Percentiles rank a stretch among this genome's conserved stretches.
These are phyloP conservation scores for Fusarium nodosum DNA, from an alignment of 2,329 filamentous ascomycete species.

Conservation along the genomic window DNA sequence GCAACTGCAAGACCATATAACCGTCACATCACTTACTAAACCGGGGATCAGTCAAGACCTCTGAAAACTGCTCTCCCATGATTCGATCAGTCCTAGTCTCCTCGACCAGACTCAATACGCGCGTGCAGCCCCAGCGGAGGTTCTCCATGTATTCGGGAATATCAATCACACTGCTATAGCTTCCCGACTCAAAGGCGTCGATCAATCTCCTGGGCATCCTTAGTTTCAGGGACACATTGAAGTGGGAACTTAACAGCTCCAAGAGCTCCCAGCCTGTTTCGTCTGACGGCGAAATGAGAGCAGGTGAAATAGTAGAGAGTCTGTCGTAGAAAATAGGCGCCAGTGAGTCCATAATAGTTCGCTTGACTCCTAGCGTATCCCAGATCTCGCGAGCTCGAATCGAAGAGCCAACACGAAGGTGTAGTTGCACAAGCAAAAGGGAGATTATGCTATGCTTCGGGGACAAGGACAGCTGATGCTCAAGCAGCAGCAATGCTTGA, in stretches of 20 bases:
- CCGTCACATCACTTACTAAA: slow-evolving; percentile 57
- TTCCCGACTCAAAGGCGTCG: slow-evolving; percentile 64
- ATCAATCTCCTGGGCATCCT: slow-evolving; percentile 59
- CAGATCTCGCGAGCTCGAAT: slow-evolving; percentile 63
- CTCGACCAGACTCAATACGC: slow-evolving; percentile 67
- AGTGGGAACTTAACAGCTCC: slow-evolving; percentile 62
- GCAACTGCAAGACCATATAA: background rate
- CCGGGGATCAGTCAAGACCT: slow-evolving; percentile 61
- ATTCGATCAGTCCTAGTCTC: slow-evolving; percentile 62
- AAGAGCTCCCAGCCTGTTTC: slow-evolving; percentile 55
- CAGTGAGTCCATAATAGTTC: slow-evolving; percentile 69
- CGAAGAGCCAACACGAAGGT: slow-evolving; percentile 65
- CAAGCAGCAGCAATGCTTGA: slow-evolving; percentile 64
- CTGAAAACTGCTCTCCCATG: slow-evolving; percentile 57
- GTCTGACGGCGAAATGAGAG: slow-evolving; percentile 53
- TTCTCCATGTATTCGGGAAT: slow-evolving; percentile 61
- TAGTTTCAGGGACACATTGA: slow-evolving; percentile 61
- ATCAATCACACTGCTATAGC: slow-evolving; percentile 64
- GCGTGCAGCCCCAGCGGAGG: slow-evolving; percentile 64
- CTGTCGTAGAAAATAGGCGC: slow-evolving; percentile 69
- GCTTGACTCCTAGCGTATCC: slow-evolving; percentile 67
- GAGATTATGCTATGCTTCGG: slow-evolving; percentile 63
- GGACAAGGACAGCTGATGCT: slow-evolving; percentile 61
- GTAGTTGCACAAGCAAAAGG: slow-evolving; percentile 65
- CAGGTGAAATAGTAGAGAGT: slow-evolving; percentile 65